Percentiles rank a stretch among this genome's conserved stretches.
phyloP scores from a whole-genome alignment of 305 asterid genomes.

The Coffea humblotiana region DNA sequence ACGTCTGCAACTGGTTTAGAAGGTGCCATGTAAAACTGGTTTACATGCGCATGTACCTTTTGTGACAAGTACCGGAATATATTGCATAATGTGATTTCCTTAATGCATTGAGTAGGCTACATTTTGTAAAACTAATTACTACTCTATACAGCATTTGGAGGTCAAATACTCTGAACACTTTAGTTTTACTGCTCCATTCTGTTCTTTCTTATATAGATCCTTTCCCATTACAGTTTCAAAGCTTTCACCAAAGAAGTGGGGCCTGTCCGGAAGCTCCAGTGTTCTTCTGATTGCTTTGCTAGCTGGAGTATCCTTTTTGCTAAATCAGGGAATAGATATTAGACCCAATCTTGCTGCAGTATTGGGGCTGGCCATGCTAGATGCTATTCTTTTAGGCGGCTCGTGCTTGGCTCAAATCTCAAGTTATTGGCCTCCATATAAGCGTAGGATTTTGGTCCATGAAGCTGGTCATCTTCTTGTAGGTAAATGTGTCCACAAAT shows the following conservation, averaged over 20 bases:
- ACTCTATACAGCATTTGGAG: background rate
- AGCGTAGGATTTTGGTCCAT: constrained; percentile 87
- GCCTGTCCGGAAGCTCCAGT: constrained; percentile 81
- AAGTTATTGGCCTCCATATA: constrained; percentile 94
- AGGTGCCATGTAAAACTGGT: constrained; percentile 41
- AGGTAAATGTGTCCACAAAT: constrained; percentile 44
- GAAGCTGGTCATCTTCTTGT: constrained; percentile 99
- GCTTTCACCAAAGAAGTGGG: constrained; percentile 97
- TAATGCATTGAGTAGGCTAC: background rate
- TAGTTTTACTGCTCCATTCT: constrained; percentile 3
- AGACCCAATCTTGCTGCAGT: constrained; percentile 78
- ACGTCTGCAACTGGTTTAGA: constrained; percentile 86
- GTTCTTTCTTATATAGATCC: constrained; percentile 3
- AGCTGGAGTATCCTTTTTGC: constrained; percentile 64
- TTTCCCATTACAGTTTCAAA: constrained; percentile 62
- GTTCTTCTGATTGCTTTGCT: constrained; percentile 55
- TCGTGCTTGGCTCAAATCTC: constrained; percentile 86
- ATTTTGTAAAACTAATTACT: background rate
- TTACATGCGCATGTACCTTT: constrained; percentile 4
- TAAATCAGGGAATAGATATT: constrained; percentile 85
- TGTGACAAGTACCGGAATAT: background rate
- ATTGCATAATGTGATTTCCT: background rate
- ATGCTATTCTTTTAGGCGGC: constrained; percentile 90
- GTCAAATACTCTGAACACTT: background rate
- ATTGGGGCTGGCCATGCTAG: constrained; percentile 63